These are phyloP conservation scores for Cyclotella kingstonii DNA, from an alignment of 108 stramenopile species.

Conservation along the genomic window DNA sequence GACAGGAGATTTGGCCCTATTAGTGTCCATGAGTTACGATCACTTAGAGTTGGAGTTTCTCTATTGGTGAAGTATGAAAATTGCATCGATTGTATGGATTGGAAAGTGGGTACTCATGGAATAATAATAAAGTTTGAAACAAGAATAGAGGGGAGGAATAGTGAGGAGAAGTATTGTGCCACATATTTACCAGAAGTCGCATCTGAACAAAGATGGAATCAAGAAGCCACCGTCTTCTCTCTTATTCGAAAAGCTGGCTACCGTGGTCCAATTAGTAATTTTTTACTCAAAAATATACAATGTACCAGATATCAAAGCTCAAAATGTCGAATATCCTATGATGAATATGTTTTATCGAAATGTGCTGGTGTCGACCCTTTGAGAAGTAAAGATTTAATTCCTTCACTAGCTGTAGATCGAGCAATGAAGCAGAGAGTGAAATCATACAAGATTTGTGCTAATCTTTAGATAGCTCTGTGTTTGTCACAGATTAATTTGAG, in stretches of 20 bases:
- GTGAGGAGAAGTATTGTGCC: conserved; percentile 40
- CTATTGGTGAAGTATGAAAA: conserved; percentile 71
- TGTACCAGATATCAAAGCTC: conserved; percentile 80
- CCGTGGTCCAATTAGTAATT: conserved; percentile 35
- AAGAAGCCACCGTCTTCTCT: conserved; percentile 45
- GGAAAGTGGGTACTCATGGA: conserved; percentile 77
- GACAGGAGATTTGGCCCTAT: conserved; percentile 76
- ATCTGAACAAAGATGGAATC: conserved; percentile 64
- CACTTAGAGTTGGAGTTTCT: conserved; percentile 66
- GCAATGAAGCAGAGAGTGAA: conserved; percentile 19
- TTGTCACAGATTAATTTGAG: too few species aligned
- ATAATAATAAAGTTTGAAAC: conserved; percentile 61
- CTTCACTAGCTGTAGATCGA: conserved; percentile 13
- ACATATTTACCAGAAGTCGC: conserved; percentile 83
- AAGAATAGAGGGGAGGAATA: neutral
- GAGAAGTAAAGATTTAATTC: conserved; percentile 1
- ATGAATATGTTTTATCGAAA: conserved; percentile 51
- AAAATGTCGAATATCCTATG: conserved; percentile 53
- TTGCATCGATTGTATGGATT: conserved; percentile 62
- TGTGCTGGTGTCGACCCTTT: conserved; percentile 26
- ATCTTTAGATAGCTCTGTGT: too few species aligned
- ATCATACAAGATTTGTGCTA: conserved; percentile 13
- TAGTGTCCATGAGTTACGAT: conserved; percentile 43
- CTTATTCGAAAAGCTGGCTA: conserved; percentile 79
- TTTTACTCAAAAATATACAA: conserved; percentile 44